Conservation (phyloP, 495 filamentous ascomycete genomes). For the Ascodesmis nigricans region DNA sequence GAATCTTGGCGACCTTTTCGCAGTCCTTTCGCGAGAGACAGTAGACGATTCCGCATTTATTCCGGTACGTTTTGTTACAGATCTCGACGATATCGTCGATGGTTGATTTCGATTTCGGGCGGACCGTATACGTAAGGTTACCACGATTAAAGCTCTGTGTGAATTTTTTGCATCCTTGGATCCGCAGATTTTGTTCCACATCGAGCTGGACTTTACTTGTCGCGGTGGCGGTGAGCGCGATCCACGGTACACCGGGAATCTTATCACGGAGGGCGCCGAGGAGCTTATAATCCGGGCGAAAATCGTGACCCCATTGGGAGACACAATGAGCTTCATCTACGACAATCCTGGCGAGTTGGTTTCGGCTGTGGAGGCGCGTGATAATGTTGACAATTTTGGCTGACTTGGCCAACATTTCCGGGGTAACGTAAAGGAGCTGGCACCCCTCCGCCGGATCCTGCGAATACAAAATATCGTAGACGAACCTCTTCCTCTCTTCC, state of each 20-base stretch:
- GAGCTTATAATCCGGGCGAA: conserved; percentile 85
- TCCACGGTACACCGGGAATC: conserved; percentile 60
- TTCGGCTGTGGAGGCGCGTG: conserved; percentile 35
- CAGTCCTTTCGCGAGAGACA: conserved; percentile 68
- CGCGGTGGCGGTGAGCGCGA: conserved; percentile 87
- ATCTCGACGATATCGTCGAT: conserved; percentile 45
- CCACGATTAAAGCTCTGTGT: conserved; percentile 85
- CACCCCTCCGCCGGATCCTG: conserved; percentile 41
- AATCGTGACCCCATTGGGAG: conserved; percentile 97
- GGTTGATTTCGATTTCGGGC: conserved; percentile 33
- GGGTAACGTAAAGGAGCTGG: conserved; percentile 81
- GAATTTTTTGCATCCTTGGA: conserved; percentile 52
- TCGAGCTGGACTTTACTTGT: conserved; percentile 81
- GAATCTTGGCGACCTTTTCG: conserved; percentile 51
- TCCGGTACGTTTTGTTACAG: conserved; percentile 41
- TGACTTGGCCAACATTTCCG: conserved; percentile 85
- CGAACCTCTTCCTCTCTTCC: conserved; percentile 31
- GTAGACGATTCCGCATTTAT: conserved; percentile 81
- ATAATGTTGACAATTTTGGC: conserved; percentile 37
- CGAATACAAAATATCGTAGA: conserved; percentile 39
- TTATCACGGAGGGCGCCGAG: conserved; percentile 46
- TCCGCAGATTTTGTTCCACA: conserved; percentile 67
- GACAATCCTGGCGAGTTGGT: conserved; percentile 67
- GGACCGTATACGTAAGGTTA: conserved; percentile 73
- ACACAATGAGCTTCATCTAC: conserved; percentile 98